phyloP scores from a whole-genome alignment of 768 basidiomycete genomes.

The Leccinum ochraceum region DNA sequence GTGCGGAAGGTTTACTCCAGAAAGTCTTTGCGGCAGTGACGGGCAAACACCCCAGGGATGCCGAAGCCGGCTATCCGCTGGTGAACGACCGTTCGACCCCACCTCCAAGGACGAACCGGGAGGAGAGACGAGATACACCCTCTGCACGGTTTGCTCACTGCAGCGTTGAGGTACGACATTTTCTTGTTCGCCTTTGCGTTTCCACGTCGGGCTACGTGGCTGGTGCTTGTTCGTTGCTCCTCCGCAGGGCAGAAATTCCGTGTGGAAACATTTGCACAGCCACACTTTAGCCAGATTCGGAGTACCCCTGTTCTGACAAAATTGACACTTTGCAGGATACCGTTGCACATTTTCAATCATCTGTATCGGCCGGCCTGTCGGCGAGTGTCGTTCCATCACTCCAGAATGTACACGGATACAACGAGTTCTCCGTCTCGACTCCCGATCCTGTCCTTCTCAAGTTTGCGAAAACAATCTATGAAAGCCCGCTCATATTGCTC shows the following conservation, averaged over 20 bases:
- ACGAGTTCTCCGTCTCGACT: constrained; percentile 87
- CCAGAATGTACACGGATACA: constrained; percentile 76
- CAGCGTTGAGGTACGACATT: constrained; percentile 56
- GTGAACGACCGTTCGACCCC: constrained; percentile 24
- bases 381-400: constrained; percentile 62
- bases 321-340: constrained; percentile 56
- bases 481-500: constrained; percentile 88
- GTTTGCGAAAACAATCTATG: constrained; percentile 94
- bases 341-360: constrained; percentile 67
- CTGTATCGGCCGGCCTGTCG: constrained; percentile 60
- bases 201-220: background rate
- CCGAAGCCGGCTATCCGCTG: constrained; percentile 42
- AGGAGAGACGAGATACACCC: constrained; percentile 47
- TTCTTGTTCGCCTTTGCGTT: background rate
- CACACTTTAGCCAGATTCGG: constrained; percentile 12
- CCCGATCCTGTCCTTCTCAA: constrained; percentile 83
- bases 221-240: background rate
- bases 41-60: constrained; percentile 23
- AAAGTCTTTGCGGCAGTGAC: constrained; percentile 36
- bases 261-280: constrained; percentile 7
- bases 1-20: constrained; percentile 55
- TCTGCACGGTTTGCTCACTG: constrained; percentile 70
- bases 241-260: constrained; percentile 3
- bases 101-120: constrained; percentile 24
- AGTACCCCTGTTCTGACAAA: constrained; percentile 7